Evolutionary conservation across 805 yeast species (phyloP), one percentile per base, ranked within the genome.

Genomic region (Phaffomyces antillensis): DNA sequence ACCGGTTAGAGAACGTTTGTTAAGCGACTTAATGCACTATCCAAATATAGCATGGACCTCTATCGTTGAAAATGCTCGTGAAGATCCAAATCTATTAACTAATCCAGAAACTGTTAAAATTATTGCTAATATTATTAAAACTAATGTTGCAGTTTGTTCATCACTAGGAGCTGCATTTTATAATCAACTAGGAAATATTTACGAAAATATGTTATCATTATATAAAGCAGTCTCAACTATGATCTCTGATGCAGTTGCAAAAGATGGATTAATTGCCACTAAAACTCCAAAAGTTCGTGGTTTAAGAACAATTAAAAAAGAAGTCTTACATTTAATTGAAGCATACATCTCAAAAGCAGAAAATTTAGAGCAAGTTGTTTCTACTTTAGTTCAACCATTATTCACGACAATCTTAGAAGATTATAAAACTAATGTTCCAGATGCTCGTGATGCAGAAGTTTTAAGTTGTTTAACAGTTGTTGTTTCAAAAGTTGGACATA

Each of bases 401-500:
- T 77, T 93, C 50, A 75, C 75, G 38, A 87, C 97, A 0, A 90
- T 88, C 15, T 75, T 93, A 51, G 95, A 85, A 49, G 99, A 93
- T 64, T 93, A 93, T 68, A 79, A 78, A 58, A 70, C 79, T 16
- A 86, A 86, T 59, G 96, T 89, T 31, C 95, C 98, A 5, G 96
- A 89, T 68, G 96, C 97, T 10, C 82, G 98, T 62, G 99, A 93
- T 68, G 96, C 96, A 8, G 99, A 93, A 67, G 99, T 93, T 6
- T 75, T 93, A 64, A 87, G 86, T 66, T 90, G 98, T 75, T 83
- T 93, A 79, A 81, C 96, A 9, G 87, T 96, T 1, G 77, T 93
- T 45, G 95, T 93, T 25, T 72, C 79, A 26, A 84, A 88, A 60
- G 95, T 89, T 47, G 97, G 97, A 12, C 84, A 76, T 51, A 67